phyloP scores from a whole-genome alignment of 2,329 filamentous ascomycete genomes.

The Chaetomiaceae sp. region DNA sequence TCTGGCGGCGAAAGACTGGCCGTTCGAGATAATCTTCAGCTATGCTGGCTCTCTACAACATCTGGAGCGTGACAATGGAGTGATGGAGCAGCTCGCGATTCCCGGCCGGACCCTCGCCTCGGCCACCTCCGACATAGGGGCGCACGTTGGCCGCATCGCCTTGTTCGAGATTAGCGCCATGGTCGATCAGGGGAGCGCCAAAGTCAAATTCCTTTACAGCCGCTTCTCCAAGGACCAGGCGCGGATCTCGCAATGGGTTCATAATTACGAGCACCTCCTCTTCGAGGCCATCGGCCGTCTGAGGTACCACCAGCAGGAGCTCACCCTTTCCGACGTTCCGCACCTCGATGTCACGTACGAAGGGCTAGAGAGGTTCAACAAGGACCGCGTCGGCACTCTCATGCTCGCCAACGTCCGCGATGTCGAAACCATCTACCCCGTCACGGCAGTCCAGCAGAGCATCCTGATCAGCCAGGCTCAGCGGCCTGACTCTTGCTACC shows the following conservation, averaged over 20 bases:
- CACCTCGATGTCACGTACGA: constrained; percentile 43
- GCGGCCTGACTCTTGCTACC: constrained; percentile 36
- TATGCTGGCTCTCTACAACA: constrained; percentile 46
- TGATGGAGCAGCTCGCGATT: constrained; percentile 42
- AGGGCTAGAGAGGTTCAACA: constrained; percentile 39
- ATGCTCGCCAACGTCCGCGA: constrained; percentile 38
- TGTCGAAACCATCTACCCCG: constrained; percentile 44
- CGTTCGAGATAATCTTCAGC: constrained; percentile 54
- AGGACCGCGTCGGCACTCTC: constrained; percentile 35
- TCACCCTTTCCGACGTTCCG: constrained; percentile 46
- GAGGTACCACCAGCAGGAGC: constrained; percentile 37
- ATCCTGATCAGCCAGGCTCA: constrained; percentile 42
- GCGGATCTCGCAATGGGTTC: constrained; percentile 41
- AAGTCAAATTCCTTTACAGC: constrained; percentile 42
- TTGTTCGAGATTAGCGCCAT: constrained; percentile 46
- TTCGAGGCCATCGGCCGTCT: constrained; percentile 39
- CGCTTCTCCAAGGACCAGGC: constrained; percentile 36
- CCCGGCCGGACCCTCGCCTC: constrained; percentile 36
- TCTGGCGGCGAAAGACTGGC: constrained; percentile 35
- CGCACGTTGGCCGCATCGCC: constrained; percentile 41
- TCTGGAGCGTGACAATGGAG: constrained; percentile 40
- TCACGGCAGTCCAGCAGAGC: constrained; percentile 43
- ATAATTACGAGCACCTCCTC: constrained; percentile 40
- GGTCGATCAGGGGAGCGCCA: constrained; percentile 39
- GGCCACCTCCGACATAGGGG: constrained; percentile 39